phyloP scores from a whole-genome alignment of 306 rosid species.

The Glycyrrhiza uralensis region DNA sequence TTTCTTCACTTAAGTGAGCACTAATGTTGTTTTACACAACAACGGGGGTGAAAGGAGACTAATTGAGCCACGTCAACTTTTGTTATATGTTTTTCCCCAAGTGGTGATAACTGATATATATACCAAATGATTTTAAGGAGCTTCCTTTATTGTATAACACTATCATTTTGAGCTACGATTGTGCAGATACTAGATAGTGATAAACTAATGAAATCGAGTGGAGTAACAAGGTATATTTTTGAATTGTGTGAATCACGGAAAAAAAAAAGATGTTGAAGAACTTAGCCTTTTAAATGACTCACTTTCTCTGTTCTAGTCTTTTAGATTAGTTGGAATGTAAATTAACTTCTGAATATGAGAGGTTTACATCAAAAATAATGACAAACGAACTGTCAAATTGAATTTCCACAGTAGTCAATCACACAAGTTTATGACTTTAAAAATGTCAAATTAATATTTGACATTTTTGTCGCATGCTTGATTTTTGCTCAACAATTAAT shows the following conservation, averaged over 20 bases:
- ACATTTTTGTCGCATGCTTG: not conserved
- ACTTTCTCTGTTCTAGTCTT: not conserved
- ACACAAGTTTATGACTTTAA: not conserved
- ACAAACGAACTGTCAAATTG: not conserved
- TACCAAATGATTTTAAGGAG: conserved; percentile 5
- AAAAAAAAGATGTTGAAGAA: not conserved
- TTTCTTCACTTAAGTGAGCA: not conserved
- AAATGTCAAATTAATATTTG: not conserved
- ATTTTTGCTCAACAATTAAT: not conserved
- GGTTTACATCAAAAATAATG: not conserved
- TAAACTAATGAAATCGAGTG: not conserved
- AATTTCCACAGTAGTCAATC: not conserved
- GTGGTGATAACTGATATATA: conserved; percentile 11
- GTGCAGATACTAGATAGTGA: not conserved
- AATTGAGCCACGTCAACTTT: not conserved
- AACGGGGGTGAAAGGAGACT: not conserved
- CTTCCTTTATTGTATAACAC: not conserved
- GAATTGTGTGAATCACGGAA: not conserved
- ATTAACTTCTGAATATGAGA: not conserved
- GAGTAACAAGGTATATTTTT: too few species aligned
- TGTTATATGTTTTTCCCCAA: not conserved
- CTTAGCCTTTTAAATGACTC: not conserved
- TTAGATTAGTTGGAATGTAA: not conserved
- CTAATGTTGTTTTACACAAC: not conserved
- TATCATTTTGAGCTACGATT: not conserved